Evolutionary conservation across 805 yeast genomes (phyloP).

Genomic region (Candida jianshihensis): DNA sequence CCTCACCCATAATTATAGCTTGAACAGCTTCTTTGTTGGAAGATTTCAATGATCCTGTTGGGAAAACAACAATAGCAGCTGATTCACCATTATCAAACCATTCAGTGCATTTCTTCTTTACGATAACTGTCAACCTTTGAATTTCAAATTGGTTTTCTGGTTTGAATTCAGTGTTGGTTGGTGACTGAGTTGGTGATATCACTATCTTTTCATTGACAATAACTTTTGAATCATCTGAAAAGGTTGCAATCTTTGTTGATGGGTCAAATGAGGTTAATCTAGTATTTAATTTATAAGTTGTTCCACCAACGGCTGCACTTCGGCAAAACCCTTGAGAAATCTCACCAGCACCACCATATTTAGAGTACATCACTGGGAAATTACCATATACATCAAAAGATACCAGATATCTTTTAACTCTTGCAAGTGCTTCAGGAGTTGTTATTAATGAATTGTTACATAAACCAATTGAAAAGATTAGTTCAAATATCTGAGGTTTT

Average conservation of each 20-base stretch:
- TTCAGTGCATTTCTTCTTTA: slow-evolving; percentile 79
- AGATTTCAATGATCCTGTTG: slow-evolving; percentile 67
- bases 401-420: slow-evolving; percentile 75
- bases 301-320: slow-evolving; percentile 96
- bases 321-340: slow-evolving; percentile 94
- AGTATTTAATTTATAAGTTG: slow-evolving; percentile 82
- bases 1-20: slow-evolving; percentile 80
- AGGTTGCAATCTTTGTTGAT: slow-evolving; percentile 55
- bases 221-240: slow-evolving; percentile 69
- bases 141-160: slow-evolving; percentile 46
- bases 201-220: slow-evolving; percentile 75
- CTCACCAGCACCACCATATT: slow-evolving; percentile 95
- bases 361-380: slow-evolving; percentile 87
- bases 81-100: slow-evolving; percentile 87
- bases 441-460: slow-evolving; percentile 52
- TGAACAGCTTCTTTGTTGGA: slow-evolving; percentile 72
- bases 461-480: slow-evolving; percentile 81
- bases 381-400: slow-evolving; percentile 91
- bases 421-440: slow-evolving; percentile 69
- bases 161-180: slow-evolving; percentile 33
- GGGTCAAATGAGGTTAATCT: slow-evolving; percentile 60
- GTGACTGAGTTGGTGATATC: slow-evolving; percentile 64
- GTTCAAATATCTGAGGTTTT: slow-evolving; percentile 70
- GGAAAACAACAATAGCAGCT: slow-evolving; percentile 86
- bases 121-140: slow-evolving; percentile 75